A percentile compares a stretch with the other conserved stretches of the same genome.
These are phyloP conservation scores for Ogataea populi-albae DNA, from an alignment of 805 yeast genomes.

Conservation along the genomic window DNA sequence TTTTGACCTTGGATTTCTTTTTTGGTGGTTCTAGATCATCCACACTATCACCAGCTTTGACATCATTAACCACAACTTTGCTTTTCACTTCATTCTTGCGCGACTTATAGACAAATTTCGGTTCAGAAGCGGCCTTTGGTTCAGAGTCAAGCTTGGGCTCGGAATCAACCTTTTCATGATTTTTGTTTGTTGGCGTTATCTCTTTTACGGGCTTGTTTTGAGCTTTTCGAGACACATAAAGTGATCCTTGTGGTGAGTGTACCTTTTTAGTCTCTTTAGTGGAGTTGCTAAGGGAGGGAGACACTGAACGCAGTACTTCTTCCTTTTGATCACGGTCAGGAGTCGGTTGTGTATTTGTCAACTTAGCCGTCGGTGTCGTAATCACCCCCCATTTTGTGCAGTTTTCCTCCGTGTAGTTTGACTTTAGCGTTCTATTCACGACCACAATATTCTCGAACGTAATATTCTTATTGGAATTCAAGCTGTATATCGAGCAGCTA, in stretches of 20 bases:
- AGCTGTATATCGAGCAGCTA: slow-evolving; percentile 23
- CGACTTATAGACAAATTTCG: slow-evolving; percentile 14
- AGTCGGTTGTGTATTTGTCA: slow-evolving; percentile 2
- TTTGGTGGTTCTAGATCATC: slow-evolving; percentile 9
- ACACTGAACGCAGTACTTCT: slow-evolving; percentile 3
- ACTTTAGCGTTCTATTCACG: slow-evolving; percentile 11
- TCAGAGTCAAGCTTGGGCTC: slow-evolving; percentile 1
- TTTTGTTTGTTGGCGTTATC: neutral
- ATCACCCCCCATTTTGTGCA: slow-evolving; percentile 27
- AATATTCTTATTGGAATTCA: slow-evolving; percentile 16
- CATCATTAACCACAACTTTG: slow-evolving; percentile 13
- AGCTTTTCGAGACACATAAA: slow-evolving; percentile 12
- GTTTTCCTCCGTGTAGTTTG: slow-evolving; percentile 17
- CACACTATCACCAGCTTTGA: slow-evolving; percentile 6
- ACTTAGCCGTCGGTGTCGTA: slow-evolving; percentile 15
- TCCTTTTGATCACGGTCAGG: neutral
- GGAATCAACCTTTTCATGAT: too few relatives aligned
- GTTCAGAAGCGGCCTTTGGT: too few relatives aligned
- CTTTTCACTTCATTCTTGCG: slow-evolving; percentile 16
- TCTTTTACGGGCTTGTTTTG: neutral
- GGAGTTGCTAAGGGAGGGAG: slow-evolving; percentile 20
- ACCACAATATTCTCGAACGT: slow-evolving; percentile 21
- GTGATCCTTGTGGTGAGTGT: slow-evolving; percentile 9
- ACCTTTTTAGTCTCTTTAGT: slow-evolving; percentile 6
- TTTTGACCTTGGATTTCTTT: slow-evolving; percentile 20